Evolutionary conservation across 176 grass and related monocot species (phyloP), one percentile per base, ranked within the genome.

Genomic region (Rhynchospora pubera): DNA sequence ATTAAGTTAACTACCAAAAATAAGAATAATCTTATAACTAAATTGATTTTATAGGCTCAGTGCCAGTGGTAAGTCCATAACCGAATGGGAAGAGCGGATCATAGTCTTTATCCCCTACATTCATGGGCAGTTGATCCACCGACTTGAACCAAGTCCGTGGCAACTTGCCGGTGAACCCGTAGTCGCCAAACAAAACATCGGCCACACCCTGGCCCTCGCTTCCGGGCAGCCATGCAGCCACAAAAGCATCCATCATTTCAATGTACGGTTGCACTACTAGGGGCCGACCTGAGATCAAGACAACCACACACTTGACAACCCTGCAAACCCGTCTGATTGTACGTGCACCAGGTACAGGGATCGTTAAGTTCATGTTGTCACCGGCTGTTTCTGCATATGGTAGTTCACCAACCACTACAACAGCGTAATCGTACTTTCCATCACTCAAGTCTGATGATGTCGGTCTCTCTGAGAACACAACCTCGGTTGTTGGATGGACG

Each of bases 81-180:
- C 92, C 96, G 50, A 98, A 93, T 1, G 92, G 90, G 61, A 94
- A 98, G 8, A 98, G 64, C 15, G 96, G 96, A 84, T 98, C 89
- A 50, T 98, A 98, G 52, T 93, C 62, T 65, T 58, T 21, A 77
- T 98, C 95, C 2, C 95, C 95, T 1, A 87, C 90, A 82, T 93
- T 98, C 95, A 98, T 98, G 56, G 96, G 96, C 71, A 98, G 89
- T 85, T 98, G 96, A 19, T 95, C 92, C 60, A 89, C 96, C 0
- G 96, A 90, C 87, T 79, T 95, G 86, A 99, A 99, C 96, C 96
- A 99, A 16, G 96, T 99, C 68, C 96, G 55, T 6, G 96, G 50
- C 46, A 95, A 88, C 85, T 91, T 99, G 7, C 91, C 96, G 0
- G 86, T 85, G 89, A 99, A 99, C 68, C 87, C 96, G 9, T 93